Base-by-base conservation (phyloP, 768 basidiomycete species). In the Lactarius hengduanensis region DNA sequence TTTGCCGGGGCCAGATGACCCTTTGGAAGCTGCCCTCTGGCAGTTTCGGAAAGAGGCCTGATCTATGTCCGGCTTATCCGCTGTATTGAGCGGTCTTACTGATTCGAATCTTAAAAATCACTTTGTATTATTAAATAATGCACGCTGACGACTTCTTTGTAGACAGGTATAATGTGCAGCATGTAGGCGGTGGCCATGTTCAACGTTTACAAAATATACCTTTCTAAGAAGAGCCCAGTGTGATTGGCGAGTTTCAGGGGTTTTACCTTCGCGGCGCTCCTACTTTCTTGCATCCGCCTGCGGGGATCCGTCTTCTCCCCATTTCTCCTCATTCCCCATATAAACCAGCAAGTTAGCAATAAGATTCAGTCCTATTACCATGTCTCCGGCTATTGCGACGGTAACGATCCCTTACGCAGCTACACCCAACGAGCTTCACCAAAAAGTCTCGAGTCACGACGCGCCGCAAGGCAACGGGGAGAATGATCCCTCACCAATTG, bases 1-100 rank as follows among this genome's bases (percentile, higher is more conserved):
- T 71, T 71, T 80, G 86, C 90, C 90, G 90, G 90, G 90, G 90
- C 90, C 90, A 92, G 87, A 90, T 86, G 90, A 91, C 86, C 72
- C 87, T 88, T 80, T 75, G 77, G 73, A 76, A 74, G 71, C 70
- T 71, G 66, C 54, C 15, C 13, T 68, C 47, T 32, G 62, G 61
- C 43, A 47, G 62, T 60, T 56, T 60, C 30, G 68, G 69, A 72
- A 80, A 85, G 84, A 73, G 70, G 84, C 50, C 75, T 84, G 85
- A 87, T 81, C 78, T 80, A 81, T 74, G 82, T 83, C 86, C 85
- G 85, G 86, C 80, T 83, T 78, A 43, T 60, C 45, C 40, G 11
- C 53, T 40, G 32, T 30, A 57, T 59, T 56, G 41, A 4, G 50
- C 58, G 41, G 50, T 66, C 26, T 18, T 36, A 16, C 66, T 67